Base-by-base conservation (phyloP, 2,329 filamentous ascomycete species). In the Curvularia eragrostidis region DNA sequence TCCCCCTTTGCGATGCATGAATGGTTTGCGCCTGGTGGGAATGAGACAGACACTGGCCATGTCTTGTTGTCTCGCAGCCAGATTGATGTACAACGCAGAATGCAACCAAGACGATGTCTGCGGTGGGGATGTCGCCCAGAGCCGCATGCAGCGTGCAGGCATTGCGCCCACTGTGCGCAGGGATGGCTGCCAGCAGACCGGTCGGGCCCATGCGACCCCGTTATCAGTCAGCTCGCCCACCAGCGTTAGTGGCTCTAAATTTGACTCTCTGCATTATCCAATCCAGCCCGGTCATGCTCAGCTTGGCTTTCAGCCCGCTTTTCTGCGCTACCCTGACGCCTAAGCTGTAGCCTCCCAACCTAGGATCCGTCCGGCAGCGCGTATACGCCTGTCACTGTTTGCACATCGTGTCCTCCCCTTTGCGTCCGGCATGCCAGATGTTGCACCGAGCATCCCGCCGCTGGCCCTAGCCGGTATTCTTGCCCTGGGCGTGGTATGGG, bases 201-300 rank as follows among this genome's bases (percentile, higher is more conserved):
- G 46, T 18, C 30, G 34, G 30, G 46, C 32, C 44, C 12, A n/a
- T 36, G 21, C 32, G 9, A 36, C 7, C 18, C 32, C 23, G 47
- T 38, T 38, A 48, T 48, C 47, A 48, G 13, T 48, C 47, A 39
- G 21, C 19, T n/a, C 15, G 26, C 6, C 19, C 2, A 24, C 21
- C 26, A 12, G 12, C 7, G 12, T 32, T 48, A 48, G 47, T 21
- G 47, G 8, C 47, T 18, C 47, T 48, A 38, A 48, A 38, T 48
- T 38, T 48, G 47, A 26, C 15, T 26, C 23, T 48, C 3, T 21
- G 15, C 26, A 21, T 10, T 24, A 19, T 39, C 47, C 23, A 24
- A 48, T 39, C 19, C 24, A 15, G 21, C 30, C 5, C 15, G 47
- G 32, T 32, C n/a, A 9, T 26, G 21, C 32, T 38, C 47, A 26